These are phyloP conservation scores for Xylaria sp. DNA, from an alignment of 2,329 filamentous ascomycete genomes.

Conservation along the genomic window DNA sequence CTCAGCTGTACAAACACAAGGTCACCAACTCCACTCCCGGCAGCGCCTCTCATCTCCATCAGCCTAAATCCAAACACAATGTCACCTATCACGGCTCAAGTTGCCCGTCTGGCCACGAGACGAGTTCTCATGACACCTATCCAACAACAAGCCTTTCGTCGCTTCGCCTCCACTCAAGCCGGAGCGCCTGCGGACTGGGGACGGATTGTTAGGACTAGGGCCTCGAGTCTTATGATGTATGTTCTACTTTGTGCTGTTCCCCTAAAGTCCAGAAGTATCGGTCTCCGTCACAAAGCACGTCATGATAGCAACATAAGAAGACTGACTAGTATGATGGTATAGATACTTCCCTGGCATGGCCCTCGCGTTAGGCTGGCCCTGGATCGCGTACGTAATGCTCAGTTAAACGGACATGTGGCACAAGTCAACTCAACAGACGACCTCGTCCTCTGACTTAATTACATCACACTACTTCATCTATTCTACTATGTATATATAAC, in stretches of 20 bases:
- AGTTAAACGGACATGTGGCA: too few relatives aligned
- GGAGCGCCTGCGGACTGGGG: constrained; percentile 43
- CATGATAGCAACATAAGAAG: not conserved
- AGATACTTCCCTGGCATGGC: constrained; percentile 46
- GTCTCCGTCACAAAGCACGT: not conserved
- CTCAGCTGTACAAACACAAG: constrained; percentile 10
- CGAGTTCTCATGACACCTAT: constrained; percentile 9
- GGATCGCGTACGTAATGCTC: constrained; percentile 29
- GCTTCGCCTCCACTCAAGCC: constrained; percentile 4
- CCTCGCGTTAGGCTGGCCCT: constrained; percentile 48
- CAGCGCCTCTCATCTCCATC: constrained; percentile 14
- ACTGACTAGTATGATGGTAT: constrained; percentile 5
- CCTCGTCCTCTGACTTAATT: not conserved
- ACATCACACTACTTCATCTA: not conserved
- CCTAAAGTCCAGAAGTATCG: not conserved
- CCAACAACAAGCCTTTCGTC: constrained; percentile 16
- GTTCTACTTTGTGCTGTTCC: constrained; percentile 20
- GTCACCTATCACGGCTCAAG: constrained; percentile 19
- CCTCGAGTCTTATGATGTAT: constrained; percentile 44
- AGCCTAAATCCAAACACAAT: constrained; percentile 1
- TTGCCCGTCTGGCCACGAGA: constrained; percentile 22
- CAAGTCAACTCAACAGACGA: not conserved
- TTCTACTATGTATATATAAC: constrained; percentile 20
- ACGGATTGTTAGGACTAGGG: constrained; percentile 43
- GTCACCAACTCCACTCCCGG: constrained; percentile 17